A percentile compares a stretch with the other conserved stretches of the same genome.
Evolutionary conservation across 768 basidiomycete genomes (phyloP).

Genomic region (Epithele typhae): DNA sequence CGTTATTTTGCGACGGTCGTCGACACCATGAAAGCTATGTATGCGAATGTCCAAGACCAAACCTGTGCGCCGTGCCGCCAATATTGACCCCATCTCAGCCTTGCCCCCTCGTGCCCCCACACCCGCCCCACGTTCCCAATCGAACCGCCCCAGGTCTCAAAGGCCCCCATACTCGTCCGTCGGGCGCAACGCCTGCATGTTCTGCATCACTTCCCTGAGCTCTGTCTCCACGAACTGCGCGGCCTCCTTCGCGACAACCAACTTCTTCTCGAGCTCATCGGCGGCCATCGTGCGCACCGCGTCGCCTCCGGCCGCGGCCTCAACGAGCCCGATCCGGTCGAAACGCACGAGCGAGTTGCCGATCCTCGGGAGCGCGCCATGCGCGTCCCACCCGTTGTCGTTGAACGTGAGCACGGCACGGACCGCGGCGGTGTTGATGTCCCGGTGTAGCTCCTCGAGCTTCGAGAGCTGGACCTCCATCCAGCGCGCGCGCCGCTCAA

Average conservation of each 20-base stretch:
- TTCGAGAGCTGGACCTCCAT: slow-evolving; percentile 91
- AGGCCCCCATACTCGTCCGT: slow-evolving; percentile 27
- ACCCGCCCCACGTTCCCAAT: too few relatives aligned
- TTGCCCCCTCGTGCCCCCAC: too few relatives aligned
- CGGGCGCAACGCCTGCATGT: slow-evolving; percentile 53
- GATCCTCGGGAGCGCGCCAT: slow-evolving; percentile 62
- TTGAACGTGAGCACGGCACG: slow-evolving; percentile 79
- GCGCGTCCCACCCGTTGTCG: slow-evolving; percentile 79
- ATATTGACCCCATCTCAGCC: too few relatives aligned
- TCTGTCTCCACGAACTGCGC: slow-evolving; percentile 71
- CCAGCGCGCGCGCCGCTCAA: slow-evolving; percentile 88
- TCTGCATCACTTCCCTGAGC: slow-evolving; percentile 71
- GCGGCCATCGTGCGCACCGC: slow-evolving; percentile 41
- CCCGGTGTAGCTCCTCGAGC: slow-evolving; percentile 82
- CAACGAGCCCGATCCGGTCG: slow-evolving; percentile 57
- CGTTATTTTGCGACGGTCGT: too few relatives aligned
- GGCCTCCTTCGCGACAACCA: slow-evolving; percentile 65
- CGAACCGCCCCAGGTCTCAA: too few relatives aligned
- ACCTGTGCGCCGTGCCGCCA: too few relatives aligned
- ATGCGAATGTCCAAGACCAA: too few relatives aligned
- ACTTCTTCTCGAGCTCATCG: slow-evolving; percentile 73
- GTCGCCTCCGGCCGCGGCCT: slow-evolving; percentile 30
- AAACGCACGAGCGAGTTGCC: slow-evolving; percentile 67
- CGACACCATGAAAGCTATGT: too few relatives aligned
- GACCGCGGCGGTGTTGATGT: slow-evolving; percentile 86